Conservation (phyloP, 2,329 filamentous ascomycete species). For the Fusarium piperis region DNA sequence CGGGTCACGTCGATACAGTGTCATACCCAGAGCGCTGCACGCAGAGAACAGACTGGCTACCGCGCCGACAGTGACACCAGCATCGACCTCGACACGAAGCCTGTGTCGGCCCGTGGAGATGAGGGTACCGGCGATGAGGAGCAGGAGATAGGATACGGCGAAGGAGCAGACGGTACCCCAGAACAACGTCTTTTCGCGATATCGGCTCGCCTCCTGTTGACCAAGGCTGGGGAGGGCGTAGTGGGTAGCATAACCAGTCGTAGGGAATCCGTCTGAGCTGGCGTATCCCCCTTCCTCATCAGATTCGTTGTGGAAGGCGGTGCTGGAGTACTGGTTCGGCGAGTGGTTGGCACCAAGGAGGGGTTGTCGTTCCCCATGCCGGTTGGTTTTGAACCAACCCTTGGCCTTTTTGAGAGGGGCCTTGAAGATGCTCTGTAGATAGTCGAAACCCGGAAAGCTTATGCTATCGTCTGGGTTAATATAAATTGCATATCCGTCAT, state of each 20-base stretch:
- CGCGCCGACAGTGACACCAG: slow-evolving; percentile 75
- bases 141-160: slow-evolving; percentile 68
- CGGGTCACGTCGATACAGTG: slow-evolving; percentile 61
- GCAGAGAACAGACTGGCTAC: slow-evolving; percentile 73
- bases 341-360: slow-evolving; percentile 42
- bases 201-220: slow-evolving; percentile 60
- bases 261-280: slow-evolving; percentile 61
- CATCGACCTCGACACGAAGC: slow-evolving; percentile 76
- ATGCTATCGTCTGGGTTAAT: slow-evolving; percentile 73
- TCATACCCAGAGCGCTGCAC: slow-evolving; percentile 67
- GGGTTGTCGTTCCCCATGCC: slow-evolving; percentile 42
- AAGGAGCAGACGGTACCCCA: slow-evolving; percentile 65
- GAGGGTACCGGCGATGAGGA: slow-evolving; percentile 72
- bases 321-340: slow-evolving; percentile 45
- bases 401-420: slow-evolving; percentile 62
- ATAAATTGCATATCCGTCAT: slow-evolving; percentile 74
- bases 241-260: slow-evolving; percentile 62
- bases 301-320: slow-evolving; percentile 49
- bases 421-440: slow-evolving; percentile 63
- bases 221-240: slow-evolving; percentile 63
- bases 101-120: slow-evolving; percentile 74
- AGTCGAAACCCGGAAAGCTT: slow-evolving; percentile 70
- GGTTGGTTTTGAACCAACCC: slow-evolving; percentile 56
- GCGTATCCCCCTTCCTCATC: slow-evolving; percentile 61
- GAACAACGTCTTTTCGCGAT: slow-evolving; percentile 66